Conservation (phyloP, 163 green algal genomes). For the Trebouxiophyceae sp. region DNA sequence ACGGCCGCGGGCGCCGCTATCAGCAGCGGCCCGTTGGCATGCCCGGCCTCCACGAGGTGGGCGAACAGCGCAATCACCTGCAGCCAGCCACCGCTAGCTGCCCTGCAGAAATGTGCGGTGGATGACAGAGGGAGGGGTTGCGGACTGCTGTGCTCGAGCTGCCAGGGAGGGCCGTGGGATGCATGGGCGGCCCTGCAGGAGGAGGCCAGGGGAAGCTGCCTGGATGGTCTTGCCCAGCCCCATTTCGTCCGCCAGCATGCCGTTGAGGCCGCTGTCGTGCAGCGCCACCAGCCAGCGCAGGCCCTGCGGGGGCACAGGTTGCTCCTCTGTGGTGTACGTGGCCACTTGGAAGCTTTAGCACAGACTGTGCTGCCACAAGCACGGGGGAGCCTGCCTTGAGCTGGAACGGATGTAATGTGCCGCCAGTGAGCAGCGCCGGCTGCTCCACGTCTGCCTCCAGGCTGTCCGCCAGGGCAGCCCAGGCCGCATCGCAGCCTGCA, state of each 20-base stretch:
- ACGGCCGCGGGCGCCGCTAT: constrained; percentile 79
- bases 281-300: constrained; percentile 85
- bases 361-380: not conserved
- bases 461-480: not conserved
- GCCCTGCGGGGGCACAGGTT: constrained; percentile 15
- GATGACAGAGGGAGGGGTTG: not conserved
- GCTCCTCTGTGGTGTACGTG: not conserved
- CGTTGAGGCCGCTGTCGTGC: constrained; percentile 73
- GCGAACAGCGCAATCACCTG: constrained; percentile 63
- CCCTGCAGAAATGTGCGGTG: not conserved
- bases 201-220: constrained; percentile 8
- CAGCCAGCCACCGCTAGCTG: not conserved
- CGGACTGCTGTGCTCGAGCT: not conserved
- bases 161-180: not conserved
- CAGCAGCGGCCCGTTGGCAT: constrained; percentile 50
- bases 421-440: constrained; percentile 56
- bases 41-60: constrained; percentile 52
- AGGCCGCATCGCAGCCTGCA: not conserved
- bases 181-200: not conserved
- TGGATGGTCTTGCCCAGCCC: constrained; percentile 84
- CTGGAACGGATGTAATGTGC: constrained; percentile 37
- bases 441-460: constrained; percentile 27
- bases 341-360: not conserved
- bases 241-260: constrained; percentile 95
- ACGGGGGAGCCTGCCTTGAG: constrained; percentile 36